phyloP scores from a whole-genome alignment of 305 asterid species.

The Fraxinus baroniana region DNA sequence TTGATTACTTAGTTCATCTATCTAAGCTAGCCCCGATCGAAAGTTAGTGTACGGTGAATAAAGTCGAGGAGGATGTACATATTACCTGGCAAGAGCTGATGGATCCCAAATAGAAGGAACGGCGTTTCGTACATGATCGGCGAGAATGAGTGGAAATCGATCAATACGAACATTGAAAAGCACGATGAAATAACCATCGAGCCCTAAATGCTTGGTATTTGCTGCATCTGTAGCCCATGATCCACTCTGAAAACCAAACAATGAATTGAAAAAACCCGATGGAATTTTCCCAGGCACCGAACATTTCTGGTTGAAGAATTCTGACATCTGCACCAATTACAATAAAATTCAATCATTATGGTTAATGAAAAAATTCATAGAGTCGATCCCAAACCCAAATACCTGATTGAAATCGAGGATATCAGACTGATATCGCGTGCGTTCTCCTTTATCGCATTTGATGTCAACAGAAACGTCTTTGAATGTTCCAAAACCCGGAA shows the following conservation, averaged over 20 bases:
- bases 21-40: neutral
- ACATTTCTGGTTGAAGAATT: conserved; percentile 60
- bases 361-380: neutral
- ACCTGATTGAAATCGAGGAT: conserved; percentile 79
- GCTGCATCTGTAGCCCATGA: conserved; percentile 80
- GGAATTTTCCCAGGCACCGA: conserved; percentile 84
- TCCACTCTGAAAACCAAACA: conserved; percentile 84
- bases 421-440: conserved; percentile 79
- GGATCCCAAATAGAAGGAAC: conserved; percentile 97
- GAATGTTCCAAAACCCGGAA: conserved; percentile 72
- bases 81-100: conserved; percentile 75
- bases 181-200: conserved; percentile 72
- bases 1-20: neutral
- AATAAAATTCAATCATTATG: neutral
- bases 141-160: conserved; percentile 64
- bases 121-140: conserved; percentile 55
- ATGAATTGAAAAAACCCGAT: conserved; percentile 71
- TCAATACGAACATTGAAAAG: conserved; percentile 62
- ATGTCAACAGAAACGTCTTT: conserved; percentile 59
- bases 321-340: conserved; percentile 63
- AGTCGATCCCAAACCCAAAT: neutral
- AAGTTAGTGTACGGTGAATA: neutral
- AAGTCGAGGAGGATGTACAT: neutral
- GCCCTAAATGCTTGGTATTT: conserved; percentile 51
- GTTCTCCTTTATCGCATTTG: conserved; percentile 87